Base-by-base conservation (phyloP, 495 filamentous ascomycete species). In the Penicillium lividum region DNA sequence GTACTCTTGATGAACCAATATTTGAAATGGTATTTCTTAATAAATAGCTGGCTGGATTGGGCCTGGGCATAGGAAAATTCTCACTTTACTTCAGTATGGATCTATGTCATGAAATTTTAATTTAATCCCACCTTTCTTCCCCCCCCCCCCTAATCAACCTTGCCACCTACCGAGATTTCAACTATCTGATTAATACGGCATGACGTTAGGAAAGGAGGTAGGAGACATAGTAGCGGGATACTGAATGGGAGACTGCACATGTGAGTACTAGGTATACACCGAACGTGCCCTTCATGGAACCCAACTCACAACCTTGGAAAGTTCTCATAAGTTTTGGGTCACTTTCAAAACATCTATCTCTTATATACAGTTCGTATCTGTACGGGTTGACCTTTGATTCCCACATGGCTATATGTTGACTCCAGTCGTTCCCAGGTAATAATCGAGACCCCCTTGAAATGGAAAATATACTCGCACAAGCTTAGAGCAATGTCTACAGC, bases 371-470 rank as follows among this genome's bases (percentile, higher is more conserved):
- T 40, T 16, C 15, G 38, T 2, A 4, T 16, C 2, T 29, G 44
- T 29, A 15, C 11, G 5, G 42, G 8, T 25, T 47, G 18, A 9
- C 8, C 45, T 29, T 36, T 11, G 44, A n/a, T n/a, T 49, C 55
- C 44, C 40, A 1, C 27, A 6, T 10, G 4, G 8, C 44, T 16
- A 10, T 27, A 36, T 36, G 33, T 44, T 28, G 15, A 36, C 42
- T 46, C 36, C n/a, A 43, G 22, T 16, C 63, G 61, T 36, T 68
- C 55, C 75, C 75, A 77, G 2, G 50, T 59, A 0, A 43, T 30
- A 8, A 78, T 71, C 0, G 66, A 64, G 44, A 78, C 73, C 0
- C 73, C 70, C 22, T 67, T 49, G n/a, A 76, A 62, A 22, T 67
- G 53, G 47, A 77, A 76, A 7, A 44, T 56, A 60, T 73, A 76